Evolutionary conservation across 1,284 basidiomycete species (phyloP).

Genomic region (Ceratobasidium sp.): DNA sequence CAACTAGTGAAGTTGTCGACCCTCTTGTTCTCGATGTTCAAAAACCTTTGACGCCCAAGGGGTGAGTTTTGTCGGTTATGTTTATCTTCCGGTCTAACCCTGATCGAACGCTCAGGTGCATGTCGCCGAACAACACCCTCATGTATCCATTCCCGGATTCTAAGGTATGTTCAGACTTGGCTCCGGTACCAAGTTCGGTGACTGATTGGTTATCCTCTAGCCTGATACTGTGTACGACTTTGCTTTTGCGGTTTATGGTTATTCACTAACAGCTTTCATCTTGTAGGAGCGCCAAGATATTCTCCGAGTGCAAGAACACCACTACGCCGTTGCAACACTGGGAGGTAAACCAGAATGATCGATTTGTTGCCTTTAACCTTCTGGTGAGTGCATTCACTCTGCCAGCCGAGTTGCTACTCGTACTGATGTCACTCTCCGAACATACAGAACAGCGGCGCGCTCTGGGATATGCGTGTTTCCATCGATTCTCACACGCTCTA

Average conservation of each 20-base stretch:
- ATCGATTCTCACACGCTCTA: slow-evolving; percentile 28
- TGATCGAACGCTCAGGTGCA: not conserved
- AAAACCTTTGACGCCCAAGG: slow-evolving; percentile 14
- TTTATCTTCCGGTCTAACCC: not conserved
- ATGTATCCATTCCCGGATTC: slow-evolving; percentile 16
- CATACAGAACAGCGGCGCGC: not conserved
- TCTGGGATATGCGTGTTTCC: slow-evolving; percentile 27
- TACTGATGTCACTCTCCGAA: not conserved
- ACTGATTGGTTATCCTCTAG: not conserved
- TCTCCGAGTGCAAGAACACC: slow-evolving; percentile 16
- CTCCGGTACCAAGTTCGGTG: not conserved
- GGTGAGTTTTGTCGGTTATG: not conserved
- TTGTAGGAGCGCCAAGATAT: slow-evolving; percentile 1
- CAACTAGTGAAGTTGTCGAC: not conserved
- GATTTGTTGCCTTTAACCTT: slow-evolving; percentile 27
- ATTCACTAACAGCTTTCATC: not conserved
- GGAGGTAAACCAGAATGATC: slow-evolving; percentile 10
- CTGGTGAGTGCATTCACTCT: not conserved
- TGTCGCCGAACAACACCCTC: slow-evolving; percentile 21
- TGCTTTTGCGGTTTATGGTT: not conserved
- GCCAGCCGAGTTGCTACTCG: not conserved
- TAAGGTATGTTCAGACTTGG: not conserved
- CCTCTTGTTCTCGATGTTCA: slow-evolving; percentile 12
- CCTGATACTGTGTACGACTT: slow-evolving; percentile 4
- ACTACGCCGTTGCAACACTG: not conserved